These are phyloP conservation scores for Podaxis carcinomalis DNA, from an alignment of 768 basidiomycete genomes.

Conservation along the genomic window DNA sequence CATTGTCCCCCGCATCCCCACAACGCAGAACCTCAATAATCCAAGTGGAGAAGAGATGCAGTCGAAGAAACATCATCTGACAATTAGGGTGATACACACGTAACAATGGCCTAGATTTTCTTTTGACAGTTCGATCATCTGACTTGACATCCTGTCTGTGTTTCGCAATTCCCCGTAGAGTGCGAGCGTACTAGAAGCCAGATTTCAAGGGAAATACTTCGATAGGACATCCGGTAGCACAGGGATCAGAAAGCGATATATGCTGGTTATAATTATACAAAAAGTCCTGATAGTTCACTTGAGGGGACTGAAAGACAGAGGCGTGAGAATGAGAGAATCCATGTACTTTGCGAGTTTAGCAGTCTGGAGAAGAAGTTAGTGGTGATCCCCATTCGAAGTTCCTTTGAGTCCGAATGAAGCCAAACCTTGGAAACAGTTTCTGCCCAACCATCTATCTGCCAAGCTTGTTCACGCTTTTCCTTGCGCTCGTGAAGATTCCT, in stretches of 20 bases:
- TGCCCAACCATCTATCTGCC: conserved; percentile 94
- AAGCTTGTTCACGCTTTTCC: conserved; percentile 82
- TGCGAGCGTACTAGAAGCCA: background rate
- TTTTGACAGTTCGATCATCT: background rate
- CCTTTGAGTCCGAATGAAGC: background rate
- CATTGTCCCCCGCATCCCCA: background rate
- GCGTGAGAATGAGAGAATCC: conserved; percentile 81
- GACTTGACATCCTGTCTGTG: background rate
- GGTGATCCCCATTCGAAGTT: conserved; percentile 1
- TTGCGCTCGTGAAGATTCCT: conserved; percentile 79
- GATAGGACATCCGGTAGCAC: background rate
- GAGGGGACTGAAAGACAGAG: conserved; percentile 81
- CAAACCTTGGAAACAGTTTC: conserved; percentile 88
- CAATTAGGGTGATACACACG: background rate
- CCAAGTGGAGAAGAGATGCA: background rate
- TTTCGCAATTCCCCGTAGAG: background rate
- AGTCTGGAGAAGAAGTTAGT: conserved; percentile 50
- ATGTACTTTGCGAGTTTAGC: conserved; percentile 81
- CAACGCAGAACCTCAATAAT: background rate
- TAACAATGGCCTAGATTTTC: background rate
- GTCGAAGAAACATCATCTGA: background rate
- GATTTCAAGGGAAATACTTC: background rate
- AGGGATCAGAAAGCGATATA: conserved; percentile 6
- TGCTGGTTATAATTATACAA: background rate
- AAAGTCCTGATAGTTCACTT: conserved; percentile 41